Evolutionary conservation across 1,284 basidiomycete species (phyloP), one percentile per base, ranked within the genome.

Genomic region (Abortiporus biennis): DNA sequence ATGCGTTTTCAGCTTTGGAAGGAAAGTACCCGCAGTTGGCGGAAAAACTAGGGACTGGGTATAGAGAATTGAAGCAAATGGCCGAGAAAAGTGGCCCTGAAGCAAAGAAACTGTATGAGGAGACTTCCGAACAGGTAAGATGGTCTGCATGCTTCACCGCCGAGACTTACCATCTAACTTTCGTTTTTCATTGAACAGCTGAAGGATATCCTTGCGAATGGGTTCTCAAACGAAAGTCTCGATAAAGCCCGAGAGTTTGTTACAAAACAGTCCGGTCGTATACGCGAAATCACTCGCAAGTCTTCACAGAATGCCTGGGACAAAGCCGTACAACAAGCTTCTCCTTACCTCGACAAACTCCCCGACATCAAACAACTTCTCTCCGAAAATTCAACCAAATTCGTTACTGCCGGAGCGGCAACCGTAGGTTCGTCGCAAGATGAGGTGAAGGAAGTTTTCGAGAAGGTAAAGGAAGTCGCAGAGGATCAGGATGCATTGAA

Each of bases 31-130:
- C 66, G 21, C 53, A 61, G 43, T 36, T 62, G 13, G 58, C 58
- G 47, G 53, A 63, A 47, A 59, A 55, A 38, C 46, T 68, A 4
- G 65, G 63, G 1, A 54, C 56, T 11, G 55, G 54, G 16, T 63
- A 64, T 41, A 52, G 53, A 17, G 55, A 65, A 48, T 47, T 68
- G 44, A 55, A 47, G 54, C 49, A 45, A 23, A 37, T 64, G 40
- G 64, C 61, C n/a, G 47, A 62, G 43, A 45, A 52, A 39, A 57
- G 55, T 27, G 64, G 64, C 2, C 63, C 63, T 3, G 63, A 65
- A 45, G 63, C 63, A 40, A 64, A 63, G 61, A 61, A 58, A 45
- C 36, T 62, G 11, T 53, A 58, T 19, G 56, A 62, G 6, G 63
- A 66, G 19, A 57, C 61, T 4, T 52, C 53, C 15, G 40, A 51